Evolutionary conservation across 345 rosid species (phyloP).

Genomic region (Ceriops tagal): DNA sequence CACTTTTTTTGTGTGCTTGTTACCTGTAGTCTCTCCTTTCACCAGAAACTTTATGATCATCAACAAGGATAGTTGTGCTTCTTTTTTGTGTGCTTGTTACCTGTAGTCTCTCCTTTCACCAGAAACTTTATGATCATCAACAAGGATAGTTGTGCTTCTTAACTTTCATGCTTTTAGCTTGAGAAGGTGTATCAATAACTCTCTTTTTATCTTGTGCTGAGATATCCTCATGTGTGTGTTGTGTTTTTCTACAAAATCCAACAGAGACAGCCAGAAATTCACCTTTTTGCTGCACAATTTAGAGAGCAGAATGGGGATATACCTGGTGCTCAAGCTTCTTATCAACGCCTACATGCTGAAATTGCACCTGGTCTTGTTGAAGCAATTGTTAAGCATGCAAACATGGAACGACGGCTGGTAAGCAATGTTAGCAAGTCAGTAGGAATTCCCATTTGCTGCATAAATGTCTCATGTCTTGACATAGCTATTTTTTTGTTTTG

Average conservation of each 20-base stretch:
- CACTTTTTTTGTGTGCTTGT: too few relatives aligned
- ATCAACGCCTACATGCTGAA: conserved; percentile 76
- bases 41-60: too few relatives aligned
- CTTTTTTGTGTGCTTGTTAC: too few relatives aligned
- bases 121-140: too few relatives aligned
- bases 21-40: too few relatives aligned
- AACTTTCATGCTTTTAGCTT: background rate
- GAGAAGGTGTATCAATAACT: too few relatives aligned
- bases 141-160: too few relatives aligned
- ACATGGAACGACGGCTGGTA: conserved; percentile 91
- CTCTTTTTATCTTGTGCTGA: background rate
- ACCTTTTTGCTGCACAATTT: conserved; percentile 81
- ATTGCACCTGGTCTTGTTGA: conserved; percentile 91
- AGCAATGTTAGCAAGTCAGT: conserved; percentile 24
- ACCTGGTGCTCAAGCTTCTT: conserved; percentile 86
- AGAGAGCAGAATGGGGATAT: conserved; percentile 84
- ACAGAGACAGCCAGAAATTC: conserved; percentile 94
- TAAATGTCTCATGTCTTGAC: conserved; percentile 16
- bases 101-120: too few relatives aligned
- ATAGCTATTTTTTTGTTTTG: conserved; percentile 19
- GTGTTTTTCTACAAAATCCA: conserved; percentile 1
- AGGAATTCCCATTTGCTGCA: conserved; percentile 9
- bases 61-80: too few relatives aligned
- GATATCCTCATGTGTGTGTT: background rate
- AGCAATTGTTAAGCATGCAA: conserved; percentile 91